These are phyloP conservation scores for Castanospermum australe DNA, from an alignment of 306 rosid species.

Conservation along the genomic window DNA sequence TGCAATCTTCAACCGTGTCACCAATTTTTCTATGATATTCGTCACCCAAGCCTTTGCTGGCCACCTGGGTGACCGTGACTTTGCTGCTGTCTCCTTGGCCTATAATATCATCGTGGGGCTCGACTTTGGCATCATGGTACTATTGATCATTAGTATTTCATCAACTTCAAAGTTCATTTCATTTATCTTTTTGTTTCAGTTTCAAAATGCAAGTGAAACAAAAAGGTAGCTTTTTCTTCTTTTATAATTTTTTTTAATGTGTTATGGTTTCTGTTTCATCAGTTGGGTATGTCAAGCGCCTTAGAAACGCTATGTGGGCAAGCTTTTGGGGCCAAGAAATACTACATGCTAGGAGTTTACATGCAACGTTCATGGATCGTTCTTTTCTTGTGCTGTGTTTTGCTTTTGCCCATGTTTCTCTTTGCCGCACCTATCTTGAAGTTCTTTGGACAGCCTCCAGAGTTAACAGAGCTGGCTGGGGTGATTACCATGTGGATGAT, in stretches of 20 bases:
- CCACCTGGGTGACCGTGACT: constrained; percentile 47
- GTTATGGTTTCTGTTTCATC: neutral
- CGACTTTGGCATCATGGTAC: constrained; percentile 52
- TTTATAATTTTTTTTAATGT: neutral
- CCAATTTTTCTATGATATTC: constrained; percentile 41
- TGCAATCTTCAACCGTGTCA: constrained; percentile 40
- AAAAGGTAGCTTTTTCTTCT: neutral
- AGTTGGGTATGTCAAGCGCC: constrained; percentile 69
- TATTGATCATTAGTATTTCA: no score
- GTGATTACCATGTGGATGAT: constrained; percentile 40
- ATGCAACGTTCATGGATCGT: constrained; percentile 69
- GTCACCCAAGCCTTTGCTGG: constrained; percentile 51
- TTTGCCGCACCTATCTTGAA: constrained; percentile 45
- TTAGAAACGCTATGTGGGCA: constrained; percentile 62
- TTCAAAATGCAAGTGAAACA: neutral
- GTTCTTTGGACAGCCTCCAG: constrained; percentile 58
- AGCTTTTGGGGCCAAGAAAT: constrained; percentile 61
- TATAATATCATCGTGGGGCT: constrained; percentile 45
- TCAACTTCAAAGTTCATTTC: neutral
- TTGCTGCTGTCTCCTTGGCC: constrained; percentile 44
- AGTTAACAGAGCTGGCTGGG: constrained; percentile 44
- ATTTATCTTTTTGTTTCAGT: neutral
- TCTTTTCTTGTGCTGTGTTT: constrained; percentile 30
- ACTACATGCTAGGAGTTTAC: constrained; percentile 59
- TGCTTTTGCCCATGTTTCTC: constrained; percentile 39